phyloP scores from a whole-genome alignment of 257 asterid species.

The Solanum okadae region DNA sequence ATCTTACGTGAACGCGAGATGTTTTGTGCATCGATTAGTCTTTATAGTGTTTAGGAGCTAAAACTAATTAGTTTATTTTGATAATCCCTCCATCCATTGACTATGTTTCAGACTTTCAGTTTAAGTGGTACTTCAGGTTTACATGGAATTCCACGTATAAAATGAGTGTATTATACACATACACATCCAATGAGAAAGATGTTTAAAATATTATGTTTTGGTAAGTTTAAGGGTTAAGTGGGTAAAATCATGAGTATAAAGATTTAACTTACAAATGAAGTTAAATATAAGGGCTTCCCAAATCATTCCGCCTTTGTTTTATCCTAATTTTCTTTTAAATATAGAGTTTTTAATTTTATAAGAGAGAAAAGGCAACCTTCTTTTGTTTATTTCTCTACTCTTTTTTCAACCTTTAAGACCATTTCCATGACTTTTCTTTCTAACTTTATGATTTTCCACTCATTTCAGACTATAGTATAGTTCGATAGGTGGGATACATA shows the following conservation, averaged over 20 bases:
- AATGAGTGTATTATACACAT: too few species aligned
- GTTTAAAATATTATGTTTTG: too few species aligned
- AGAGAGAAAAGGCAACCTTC: background rate
- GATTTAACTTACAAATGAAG: too few species aligned
- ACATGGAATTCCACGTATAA: too few species aligned
- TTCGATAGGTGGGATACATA: background rate
- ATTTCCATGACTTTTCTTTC: slow-evolving; percentile 7
- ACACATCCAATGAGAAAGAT: too few species aligned
- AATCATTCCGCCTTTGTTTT: too few species aligned
- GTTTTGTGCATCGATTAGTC: background rate
- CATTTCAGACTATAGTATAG: background rate
- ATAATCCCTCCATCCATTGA: background rate
- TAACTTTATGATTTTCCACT: background rate
- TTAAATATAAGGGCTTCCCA: too few species aligned
- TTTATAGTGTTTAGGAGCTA: background rate
- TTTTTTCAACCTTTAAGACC: slow-evolving; percentile 8
- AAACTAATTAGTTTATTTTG: background rate
- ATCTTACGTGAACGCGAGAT: background rate
- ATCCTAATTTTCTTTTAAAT: too few species aligned
- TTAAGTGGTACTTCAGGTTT: background rate
- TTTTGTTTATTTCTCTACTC: slow-evolving; percentile 3
- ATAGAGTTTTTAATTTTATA: too few species aligned
- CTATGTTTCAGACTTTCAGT: background rate
- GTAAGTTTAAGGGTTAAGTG: too few species aligned
- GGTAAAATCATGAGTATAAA: too few species aligned